These are phyloP conservation scores for Penicillium sp. DNA, from an alignment of 2,329 filamentous ascomycete genomes.

Conservation along the genomic window DNA sequence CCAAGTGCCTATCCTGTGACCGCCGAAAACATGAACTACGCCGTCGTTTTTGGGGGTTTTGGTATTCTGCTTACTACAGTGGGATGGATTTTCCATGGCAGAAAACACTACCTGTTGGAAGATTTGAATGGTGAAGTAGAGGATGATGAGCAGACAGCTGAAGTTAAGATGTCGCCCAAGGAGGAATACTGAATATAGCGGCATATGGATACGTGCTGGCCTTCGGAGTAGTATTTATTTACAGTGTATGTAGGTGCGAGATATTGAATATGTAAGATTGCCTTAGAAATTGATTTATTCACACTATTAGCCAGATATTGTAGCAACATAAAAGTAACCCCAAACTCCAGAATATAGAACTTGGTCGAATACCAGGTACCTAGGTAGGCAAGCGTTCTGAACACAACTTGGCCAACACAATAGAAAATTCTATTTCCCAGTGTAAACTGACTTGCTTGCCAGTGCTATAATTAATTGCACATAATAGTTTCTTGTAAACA, in stretches of 20 bases:
- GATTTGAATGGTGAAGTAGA: neutral
- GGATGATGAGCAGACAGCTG: neutral
- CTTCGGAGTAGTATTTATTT: neutral
- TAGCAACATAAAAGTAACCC: no score
- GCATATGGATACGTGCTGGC: neutral
- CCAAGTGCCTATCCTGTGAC: neutral
- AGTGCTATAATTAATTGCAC: neutral
- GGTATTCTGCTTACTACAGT: neutral
- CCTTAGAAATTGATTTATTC: neutral
- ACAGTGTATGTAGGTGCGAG: neutral
- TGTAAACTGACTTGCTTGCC: neutral
- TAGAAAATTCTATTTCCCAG: neutral
- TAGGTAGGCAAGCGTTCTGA: neutral
- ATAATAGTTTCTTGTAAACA: neutral
- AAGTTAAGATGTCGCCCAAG: neutral
- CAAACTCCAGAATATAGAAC: neutral
- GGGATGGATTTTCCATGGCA: neutral
- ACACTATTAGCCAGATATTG: neutral
- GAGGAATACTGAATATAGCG: neutral
- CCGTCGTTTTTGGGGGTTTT: neutral
- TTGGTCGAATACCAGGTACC: no score
- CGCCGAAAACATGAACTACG: neutral
- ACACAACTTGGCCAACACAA: neutral
- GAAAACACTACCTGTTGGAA: neutral
- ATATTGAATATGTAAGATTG: neutral